phyloP scores from a whole-genome alignment of 305 asterid genomes.

The Fraxinus albicans region DNA sequence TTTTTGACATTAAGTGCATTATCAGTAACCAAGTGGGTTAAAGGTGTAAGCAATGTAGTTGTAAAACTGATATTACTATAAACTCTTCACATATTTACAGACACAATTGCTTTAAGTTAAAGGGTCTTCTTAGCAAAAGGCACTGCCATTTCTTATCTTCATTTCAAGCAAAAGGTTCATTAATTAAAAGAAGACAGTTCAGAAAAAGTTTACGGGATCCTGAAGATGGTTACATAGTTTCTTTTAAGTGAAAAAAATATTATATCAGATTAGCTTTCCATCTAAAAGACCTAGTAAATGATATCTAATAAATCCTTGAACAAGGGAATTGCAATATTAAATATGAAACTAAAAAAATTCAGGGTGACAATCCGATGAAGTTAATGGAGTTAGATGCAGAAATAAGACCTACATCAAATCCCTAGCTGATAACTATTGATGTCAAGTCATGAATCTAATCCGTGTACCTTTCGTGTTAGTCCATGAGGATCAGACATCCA shows the following conservation, averaged over 20 bases:
- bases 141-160: neutral
- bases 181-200: neutral
- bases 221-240: neutral
- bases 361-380: neutral
- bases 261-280: neutral
- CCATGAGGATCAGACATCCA: neutral
- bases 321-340: neutral
- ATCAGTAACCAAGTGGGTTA: neutral
- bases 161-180: neutral
- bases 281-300: neutral
- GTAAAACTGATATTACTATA: neutral
- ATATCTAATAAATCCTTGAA: neutral
- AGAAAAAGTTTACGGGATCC: neutral
- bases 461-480: neutral
- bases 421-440: neutral
- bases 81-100: neutral
- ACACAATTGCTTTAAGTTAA: neutral
- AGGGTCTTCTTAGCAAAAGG: slow-evolving; percentile 1
- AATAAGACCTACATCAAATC: neutral
- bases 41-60: slow-evolving; percentile 10
- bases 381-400: neutral
- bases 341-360: neutral
- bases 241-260: neutral
- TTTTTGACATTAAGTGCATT: neutral
- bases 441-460: neutral